These are phyloP conservation scores for Mycena epipterygia DNA, from an alignment of 768 basidiomycete genomes.

Conservation along the genomic window DNA sequence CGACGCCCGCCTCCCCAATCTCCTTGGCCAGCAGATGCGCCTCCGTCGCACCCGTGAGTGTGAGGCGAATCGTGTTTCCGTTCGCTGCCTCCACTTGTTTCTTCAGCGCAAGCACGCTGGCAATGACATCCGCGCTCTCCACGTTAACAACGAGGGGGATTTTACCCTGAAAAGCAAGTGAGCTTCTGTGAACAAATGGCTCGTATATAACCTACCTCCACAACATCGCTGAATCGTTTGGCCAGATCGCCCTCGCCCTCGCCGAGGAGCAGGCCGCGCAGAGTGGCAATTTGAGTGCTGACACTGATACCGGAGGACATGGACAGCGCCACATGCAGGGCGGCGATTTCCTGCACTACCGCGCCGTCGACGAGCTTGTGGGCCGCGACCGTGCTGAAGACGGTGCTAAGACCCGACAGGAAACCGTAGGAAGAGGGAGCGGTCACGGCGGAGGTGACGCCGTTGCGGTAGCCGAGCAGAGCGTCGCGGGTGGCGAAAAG, in stretches of 20 bases:
- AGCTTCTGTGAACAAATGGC: conserved; percentile 35
- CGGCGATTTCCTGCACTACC: conserved; percentile 71
- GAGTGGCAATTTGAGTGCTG: conserved; percentile 72
- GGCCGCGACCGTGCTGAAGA: conserved; percentile 70
- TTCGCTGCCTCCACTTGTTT: conserved; percentile 60
- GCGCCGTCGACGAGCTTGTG: conserved; percentile 74
- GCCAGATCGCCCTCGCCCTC: conserved; percentile 48
- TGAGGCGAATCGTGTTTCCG: conserved; percentile 53
- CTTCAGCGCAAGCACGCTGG: conserved; percentile 75
- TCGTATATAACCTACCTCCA: conserved; percentile 24
- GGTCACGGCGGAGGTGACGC: conserved; percentile 78
- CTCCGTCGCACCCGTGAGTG: conserved; percentile 73
- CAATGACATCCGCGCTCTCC: conserved; percentile 83
- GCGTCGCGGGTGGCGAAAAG: conserved; percentile 52
- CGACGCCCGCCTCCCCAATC: conserved; percentile 71
- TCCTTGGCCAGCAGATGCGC: conserved; percentile 74
- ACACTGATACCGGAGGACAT: conserved; percentile 59
- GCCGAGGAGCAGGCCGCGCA: conserved; percentile 63
- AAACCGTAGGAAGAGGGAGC: conserved; percentile 70
- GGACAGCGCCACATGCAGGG: conserved; percentile 71
- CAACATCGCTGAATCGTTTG: conserved; percentile 41
- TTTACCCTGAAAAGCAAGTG: conserved; percentile 56
- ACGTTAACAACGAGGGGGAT: conserved; percentile 77
- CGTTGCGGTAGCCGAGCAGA: conserved; percentile 71
- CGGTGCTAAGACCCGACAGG: conserved; percentile 72